These are phyloP conservation scores for Barnettozyma pratensis DNA, from an alignment of 805 yeast species.

Conservation along the genomic window DNA sequence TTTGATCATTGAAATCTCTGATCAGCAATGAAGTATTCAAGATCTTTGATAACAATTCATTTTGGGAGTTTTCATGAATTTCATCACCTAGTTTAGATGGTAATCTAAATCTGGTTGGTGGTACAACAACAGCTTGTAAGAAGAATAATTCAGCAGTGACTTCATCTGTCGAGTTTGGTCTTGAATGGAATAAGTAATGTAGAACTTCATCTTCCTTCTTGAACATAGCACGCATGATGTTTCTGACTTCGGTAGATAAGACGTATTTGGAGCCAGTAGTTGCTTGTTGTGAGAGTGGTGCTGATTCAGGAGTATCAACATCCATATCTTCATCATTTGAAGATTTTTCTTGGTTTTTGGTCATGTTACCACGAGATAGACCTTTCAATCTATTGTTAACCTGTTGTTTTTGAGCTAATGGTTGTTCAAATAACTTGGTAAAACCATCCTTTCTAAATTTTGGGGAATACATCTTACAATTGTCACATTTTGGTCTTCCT, in stretches of 20 bases:
- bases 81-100: slow-evolving; percentile 98
- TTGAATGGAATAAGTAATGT: slow-evolving; percentile 72
- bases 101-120: slow-evolving; percentile 93
- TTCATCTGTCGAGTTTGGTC: slow-evolving; percentile 50
- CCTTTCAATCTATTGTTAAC: slow-evolving; percentile 83
- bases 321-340: slow-evolving; percentile 27
- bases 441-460: slow-evolving; percentile 92
- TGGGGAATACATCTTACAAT: slow-evolving; percentile 95
- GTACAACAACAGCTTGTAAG: slow-evolving; percentile 83
- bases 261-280: slow-evolving; percentile 80
- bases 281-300: slow-evolving; percentile 19
- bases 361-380: slow-evolving; percentile 62
- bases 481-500: slow-evolving; percentile 84
- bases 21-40: slow-evolving; percentile 76
- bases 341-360: slow-evolving; percentile 5
- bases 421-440: slow-evolving; percentile 85
- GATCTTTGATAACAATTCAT: slow-evolving; percentile 77
- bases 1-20: slow-evolving; percentile 84
- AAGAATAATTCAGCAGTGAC: slow-evolving; percentile 81
- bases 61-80: slow-evolving; percentile 90
- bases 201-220: slow-evolving; percentile 63
- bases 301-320: slow-evolving; percentile 19
- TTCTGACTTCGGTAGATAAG: slow-evolving; percentile 81
- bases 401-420: slow-evolving; percentile 75
- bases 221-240: slow-evolving; percentile 71